A percentile compares a stretch with the other conserved stretches of the same genome.
Conservation (phyloP, 2,329 filamentous ascomycete species). For the Curvularia lunata region DNA sequence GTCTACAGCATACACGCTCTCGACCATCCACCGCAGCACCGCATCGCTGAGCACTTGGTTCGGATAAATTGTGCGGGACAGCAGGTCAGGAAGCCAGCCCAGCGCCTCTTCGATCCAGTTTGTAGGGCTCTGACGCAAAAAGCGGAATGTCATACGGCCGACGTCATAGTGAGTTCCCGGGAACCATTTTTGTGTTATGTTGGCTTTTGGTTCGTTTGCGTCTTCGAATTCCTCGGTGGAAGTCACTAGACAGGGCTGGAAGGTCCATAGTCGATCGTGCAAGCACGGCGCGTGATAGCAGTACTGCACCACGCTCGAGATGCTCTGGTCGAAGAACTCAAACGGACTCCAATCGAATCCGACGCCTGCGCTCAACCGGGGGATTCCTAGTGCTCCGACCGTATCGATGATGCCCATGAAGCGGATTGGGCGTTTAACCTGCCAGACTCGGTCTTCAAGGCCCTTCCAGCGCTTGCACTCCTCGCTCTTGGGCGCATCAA, state of each 20-base stretch:
- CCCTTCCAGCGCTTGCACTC: conserved; percentile 29
- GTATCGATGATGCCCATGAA: conserved; percentile 47
- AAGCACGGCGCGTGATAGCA: conserved; percentile 43
- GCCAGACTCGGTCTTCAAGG: conserved; percentile 33
- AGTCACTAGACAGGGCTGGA: conserved; percentile 32
- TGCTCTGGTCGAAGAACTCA: conserved; percentile 46
- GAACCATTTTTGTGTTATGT: conserved; percentile 44
- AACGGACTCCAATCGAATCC: conserved; percentile 47
- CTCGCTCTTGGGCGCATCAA: conserved; percentile 37
- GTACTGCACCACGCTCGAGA: conserved; percentile 41
- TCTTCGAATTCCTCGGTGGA: conserved; percentile 10
- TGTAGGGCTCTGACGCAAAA: conserved; percentile 36
- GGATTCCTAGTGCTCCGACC: conserved; percentile 45
- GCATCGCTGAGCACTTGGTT: conserved; percentile 44
- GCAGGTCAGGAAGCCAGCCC: conserved; percentile 34
- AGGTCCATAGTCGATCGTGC: conserved; percentile 46
- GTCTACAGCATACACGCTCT: conserved; percentile 32
- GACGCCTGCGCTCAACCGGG: conserved; percentile 43
- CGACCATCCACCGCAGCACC: conserved; percentile 40
- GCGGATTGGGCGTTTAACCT: conserved; percentile 39
- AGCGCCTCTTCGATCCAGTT: conserved; percentile 39
- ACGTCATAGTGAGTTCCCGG: conserved; percentile 49
- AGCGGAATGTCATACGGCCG: conserved; percentile 46
- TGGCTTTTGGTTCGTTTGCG: conserved; percentile 11
- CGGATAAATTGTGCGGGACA: conserved; percentile 40